Base-by-base conservation (phyloP, 257 asterid genomes). In the Mentha longifolia region DNA sequence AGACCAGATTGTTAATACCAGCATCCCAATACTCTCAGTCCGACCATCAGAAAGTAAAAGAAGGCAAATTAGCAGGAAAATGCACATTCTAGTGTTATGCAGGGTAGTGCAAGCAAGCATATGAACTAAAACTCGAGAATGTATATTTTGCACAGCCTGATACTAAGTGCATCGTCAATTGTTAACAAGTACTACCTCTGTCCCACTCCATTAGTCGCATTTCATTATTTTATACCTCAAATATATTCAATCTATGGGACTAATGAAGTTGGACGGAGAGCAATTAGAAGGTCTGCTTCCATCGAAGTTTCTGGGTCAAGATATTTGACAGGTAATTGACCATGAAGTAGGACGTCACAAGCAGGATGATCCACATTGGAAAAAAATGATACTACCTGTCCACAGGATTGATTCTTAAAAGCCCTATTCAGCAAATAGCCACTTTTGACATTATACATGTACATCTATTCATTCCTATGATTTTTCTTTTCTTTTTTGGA, bases 41-140 rank as follows among this genome's bases (percentile, higher is more conserved):
- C n/a, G 30, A 59, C 45, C 45, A 59, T 59, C 45, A 59, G 25
- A 33, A 20, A 30, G 1, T 30, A 33, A 8, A 0, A 13, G 16
- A 4, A 25, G 25, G n/a, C 39, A 25, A 10, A 22, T 22, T 9
- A 10, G 37, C 37, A 55, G 12, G 45, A 33, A 31, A 31, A 35
- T 15, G 12, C 7, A 31, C 25, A 33, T 31, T 15, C 45, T 60
- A 8, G 14, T 33, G 65, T 15, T 33, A 33, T 35, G n/a, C n/a
- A 60, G 28, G 46, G 15, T n/a, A 47, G 65, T 33, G 14, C 46
- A 60, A 60, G 65, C 28, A 58, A 58, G 64, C 17, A 14, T 58
- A 31, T 58, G 64, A 58, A 30, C 22, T 30, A 30, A 30, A 14
- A 13, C 43, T 6, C 7, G 13, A 58, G 43, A 58, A 55, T 22